Conservation (phyloP, 2,329 filamentous ascomycete genomes). For the Stachybotrys echinatus region DNA sequence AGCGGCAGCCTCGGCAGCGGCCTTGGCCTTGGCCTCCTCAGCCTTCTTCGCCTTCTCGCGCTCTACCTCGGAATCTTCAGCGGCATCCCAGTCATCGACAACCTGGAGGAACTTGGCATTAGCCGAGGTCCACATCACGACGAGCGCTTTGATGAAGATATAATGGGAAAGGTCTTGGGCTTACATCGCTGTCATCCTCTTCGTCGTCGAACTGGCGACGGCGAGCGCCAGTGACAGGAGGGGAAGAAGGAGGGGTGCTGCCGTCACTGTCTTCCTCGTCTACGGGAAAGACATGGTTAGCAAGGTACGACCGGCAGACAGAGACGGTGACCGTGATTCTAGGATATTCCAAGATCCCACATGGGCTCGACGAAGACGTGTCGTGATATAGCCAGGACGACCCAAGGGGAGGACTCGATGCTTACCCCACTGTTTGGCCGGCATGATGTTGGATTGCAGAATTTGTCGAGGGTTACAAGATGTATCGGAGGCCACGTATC, state of each 20-base stretch:
- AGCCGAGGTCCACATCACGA: conserved; percentile 6
- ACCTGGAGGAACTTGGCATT: conserved; percentile 49
- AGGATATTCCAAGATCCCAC: not conserved
- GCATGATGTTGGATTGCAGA: conserved; percentile 29
- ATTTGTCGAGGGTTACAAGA: not conserved
- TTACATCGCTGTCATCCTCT: conserved; percentile 77
- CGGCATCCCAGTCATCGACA: conserved; percentile 93
- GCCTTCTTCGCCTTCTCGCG: conserved; percentile 90
- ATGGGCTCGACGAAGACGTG: not conserved
- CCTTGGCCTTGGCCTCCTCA: conserved; percentile 80
- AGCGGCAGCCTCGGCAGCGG: conserved; percentile 79
- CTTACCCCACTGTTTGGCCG: conserved; percentile 39
- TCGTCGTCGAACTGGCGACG: conserved; percentile 80
- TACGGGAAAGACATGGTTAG: conserved; percentile 16
- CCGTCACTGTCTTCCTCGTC: conserved; percentile 36
- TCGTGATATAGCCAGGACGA: not conserved
- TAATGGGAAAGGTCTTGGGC: conserved; percentile 13
- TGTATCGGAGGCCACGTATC: no score
- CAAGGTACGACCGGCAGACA: conserved; percentile 6
- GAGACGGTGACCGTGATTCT: not conserved
- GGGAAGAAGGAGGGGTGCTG: conserved; percentile 28
- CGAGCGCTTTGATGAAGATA: not conserved
- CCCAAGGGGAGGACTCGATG: conserved; percentile 3
- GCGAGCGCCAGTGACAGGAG: conserved; percentile 32
- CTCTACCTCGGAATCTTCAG: conserved; percentile 94